Conservation (phyloP, 164 flowering plant genomes). For the Litsea cubeba region DNA sequence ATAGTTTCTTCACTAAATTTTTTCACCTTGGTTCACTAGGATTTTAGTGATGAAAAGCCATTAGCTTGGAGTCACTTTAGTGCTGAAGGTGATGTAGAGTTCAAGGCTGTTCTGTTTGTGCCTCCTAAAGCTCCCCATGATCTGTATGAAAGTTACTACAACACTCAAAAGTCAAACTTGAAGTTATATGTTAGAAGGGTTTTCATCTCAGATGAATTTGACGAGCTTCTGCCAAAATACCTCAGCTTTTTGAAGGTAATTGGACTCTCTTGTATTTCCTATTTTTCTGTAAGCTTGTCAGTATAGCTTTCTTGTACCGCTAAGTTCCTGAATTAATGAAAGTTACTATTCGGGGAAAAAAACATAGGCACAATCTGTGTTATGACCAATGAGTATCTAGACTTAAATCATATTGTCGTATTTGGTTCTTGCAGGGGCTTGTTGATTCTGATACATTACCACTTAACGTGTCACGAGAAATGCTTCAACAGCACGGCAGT, state of each 20-base stretch:
- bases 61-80: conserved; percentile 82
- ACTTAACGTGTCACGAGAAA: conserved; percentile 91
- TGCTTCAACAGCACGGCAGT: conserved; percentile 95
- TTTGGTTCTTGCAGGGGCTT: conserved; percentile 63
- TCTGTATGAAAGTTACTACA: conserved; percentile 91
- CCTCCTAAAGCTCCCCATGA: conserved; percentile 98
- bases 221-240: conserved; percentile 90
- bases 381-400: background rate
- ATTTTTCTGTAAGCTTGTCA: no score
- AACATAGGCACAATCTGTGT: background rate
- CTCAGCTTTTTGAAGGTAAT: conserved; percentile 77
- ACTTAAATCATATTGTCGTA: background rate
- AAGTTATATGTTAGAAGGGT: conserved; percentile 89
- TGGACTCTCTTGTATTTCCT: no score
- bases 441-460: conserved; percentile 96
- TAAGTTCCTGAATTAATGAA: no score
- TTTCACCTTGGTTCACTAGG: conserved; percentile 37
- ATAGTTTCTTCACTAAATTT: background rate
- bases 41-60: conserved; percentile 86
- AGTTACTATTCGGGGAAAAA: background rate
- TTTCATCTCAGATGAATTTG: conserved; percentile 94
- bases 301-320: no score
- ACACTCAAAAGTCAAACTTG: conserved; percentile 74
- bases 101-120: conserved; percentile 90
- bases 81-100: conserved; percentile 98